A percentile compares a stretch with the other conserved stretches of the same genome.
phyloP scores from a whole-genome alignment of 805 yeast species.

The Debaryomyces castellii region DNA sequence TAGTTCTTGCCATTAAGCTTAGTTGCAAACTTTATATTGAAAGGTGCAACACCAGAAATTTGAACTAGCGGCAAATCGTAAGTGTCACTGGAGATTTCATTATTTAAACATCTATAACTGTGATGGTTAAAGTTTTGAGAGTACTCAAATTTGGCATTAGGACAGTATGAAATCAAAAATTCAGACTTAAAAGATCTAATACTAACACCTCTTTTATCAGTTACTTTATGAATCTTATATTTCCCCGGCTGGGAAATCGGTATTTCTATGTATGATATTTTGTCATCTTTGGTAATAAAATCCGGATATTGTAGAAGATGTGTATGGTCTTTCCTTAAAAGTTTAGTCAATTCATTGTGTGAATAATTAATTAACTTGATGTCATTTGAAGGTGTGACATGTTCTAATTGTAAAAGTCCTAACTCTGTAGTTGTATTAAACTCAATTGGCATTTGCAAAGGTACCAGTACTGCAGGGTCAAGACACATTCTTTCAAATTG shows the following conservation, averaged over 20 bases:
- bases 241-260: slow-evolving; percentile 71
- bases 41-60: slow-evolving; percentile 77
- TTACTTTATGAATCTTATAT: slow-evolving; percentile 68
- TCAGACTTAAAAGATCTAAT: slow-evolving; percentile 62
- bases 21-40: slow-evolving; percentile 24
- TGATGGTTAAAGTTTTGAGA: slow-evolving; percentile 24
- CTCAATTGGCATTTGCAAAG: slow-evolving; percentile 60
- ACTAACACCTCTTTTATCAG: slow-evolving; percentile 61
- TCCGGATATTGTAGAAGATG: slow-evolving; percentile 25
- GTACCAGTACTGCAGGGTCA: slow-evolving; percentile 30
- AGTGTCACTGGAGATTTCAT: slow-evolving; percentile 35
- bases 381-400: slow-evolving; percentile 54
- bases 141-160: slow-evolving; percentile 57
- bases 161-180: slow-evolving; percentile 73
- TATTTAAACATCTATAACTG: slow-evolving; percentile 55
- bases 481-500: slow-evolving; percentile 61
- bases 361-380: slow-evolving; percentile 53
- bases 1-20: slow-evolving; percentile 23
- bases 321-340: slow-evolving; percentile 28
- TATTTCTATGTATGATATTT: slow-evolving; percentile 59
- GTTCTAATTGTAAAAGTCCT: slow-evolving; percentile 62
- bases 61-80: slow-evolving; percentile 54
- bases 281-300: slow-evolving; percentile 28
- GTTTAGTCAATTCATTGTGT: slow-evolving; percentile 50
- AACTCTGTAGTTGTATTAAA: slow-evolving; percentile 79